phyloP scores from a whole-genome alignment of 1,139 yeast genomes.

The Yamadazyma sp. region DNA sequence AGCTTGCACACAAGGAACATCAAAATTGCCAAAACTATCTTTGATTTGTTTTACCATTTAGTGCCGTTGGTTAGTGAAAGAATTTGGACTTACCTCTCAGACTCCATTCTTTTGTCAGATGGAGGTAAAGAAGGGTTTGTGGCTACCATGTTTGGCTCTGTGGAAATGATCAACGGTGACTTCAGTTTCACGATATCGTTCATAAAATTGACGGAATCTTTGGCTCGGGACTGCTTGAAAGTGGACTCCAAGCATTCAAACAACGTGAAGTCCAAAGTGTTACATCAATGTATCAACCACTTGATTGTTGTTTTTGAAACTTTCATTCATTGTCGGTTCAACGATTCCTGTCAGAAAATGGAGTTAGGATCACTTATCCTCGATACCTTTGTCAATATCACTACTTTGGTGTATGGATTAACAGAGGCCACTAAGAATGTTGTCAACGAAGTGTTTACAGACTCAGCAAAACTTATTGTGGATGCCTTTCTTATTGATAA shows the following conservation, averaged over 20 bases:
- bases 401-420: conserved; percentile 58
- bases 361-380: conserved; percentile 62
- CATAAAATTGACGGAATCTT: conserved; percentile 51
- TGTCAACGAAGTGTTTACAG: conserved; percentile 50
- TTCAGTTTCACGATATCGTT: conserved; percentile 64
- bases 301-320: conserved; percentile 71
- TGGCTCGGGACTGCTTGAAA: conserved; percentile 55
- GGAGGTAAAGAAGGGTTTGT: conserved; percentile 73
- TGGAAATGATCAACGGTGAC: conserved; percentile 69
- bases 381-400: conserved; percentile 54
- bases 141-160: conserved; percentile 63
- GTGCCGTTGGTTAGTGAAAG: conserved; percentile 56
- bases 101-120: conserved; percentile 63
- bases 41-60: conserved; percentile 52
- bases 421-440: conserved; percentile 41
- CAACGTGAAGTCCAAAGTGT: conserved; percentile 41
- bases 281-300: conserved; percentile 58
- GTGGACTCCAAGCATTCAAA: conserved; percentile 27
- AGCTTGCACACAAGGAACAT: conserved; percentile 58
- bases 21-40: conserved; percentile 44
- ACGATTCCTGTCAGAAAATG: conserved; percentile 54
- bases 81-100: conserved; percentile 77
- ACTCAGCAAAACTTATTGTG: conserved; percentile 50
- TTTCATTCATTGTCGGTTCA: conserved; percentile 68
- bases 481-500: conserved; percentile 57